Evolutionary conservation across 805 yeast genomes (phyloP).

Genomic region (Jamesozyma gamospora): DNA sequence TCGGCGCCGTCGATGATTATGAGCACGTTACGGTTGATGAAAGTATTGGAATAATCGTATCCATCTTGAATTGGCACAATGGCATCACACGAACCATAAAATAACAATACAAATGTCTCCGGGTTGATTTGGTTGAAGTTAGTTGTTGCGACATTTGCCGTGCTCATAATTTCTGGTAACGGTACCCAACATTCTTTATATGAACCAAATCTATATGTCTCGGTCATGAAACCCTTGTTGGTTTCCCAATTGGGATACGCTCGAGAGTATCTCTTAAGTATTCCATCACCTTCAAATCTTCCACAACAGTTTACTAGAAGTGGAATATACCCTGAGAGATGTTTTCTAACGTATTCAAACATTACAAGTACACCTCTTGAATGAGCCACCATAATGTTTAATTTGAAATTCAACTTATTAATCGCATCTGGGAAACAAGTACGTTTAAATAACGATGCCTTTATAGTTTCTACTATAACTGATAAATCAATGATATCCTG

Average conservation of each 20-base stretch:
- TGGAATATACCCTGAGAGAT: conserved; percentile 38
- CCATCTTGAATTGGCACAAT: conserved; percentile 59
- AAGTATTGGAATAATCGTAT: conserved; percentile 44
- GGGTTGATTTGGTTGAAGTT: conserved; percentile 34
- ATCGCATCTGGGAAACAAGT: neutral
- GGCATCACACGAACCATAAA: conserved; percentile 62
- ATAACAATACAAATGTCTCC: conserved; percentile 46
- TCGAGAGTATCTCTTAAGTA: conserved; percentile 32
- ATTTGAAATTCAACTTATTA: conserved; percentile 13
- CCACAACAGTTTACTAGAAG: conserved; percentile 64
- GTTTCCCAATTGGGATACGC: conserved; percentile 32
- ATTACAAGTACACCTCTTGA: conserved; percentile 72
- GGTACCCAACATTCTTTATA: conserved; percentile 36
- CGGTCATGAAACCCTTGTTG: conserved; percentile 33
- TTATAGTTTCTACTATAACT: conserved; percentile 21
- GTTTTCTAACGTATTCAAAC: conserved; percentile 53
- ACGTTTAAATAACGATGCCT: neutral
- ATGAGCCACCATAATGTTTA: conserved; percentile 61
- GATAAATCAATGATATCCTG: conserved; percentile 66
- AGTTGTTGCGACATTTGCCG: conserved; percentile 40
- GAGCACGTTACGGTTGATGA: conserved; percentile 48
- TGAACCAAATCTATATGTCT: conserved; percentile 44
- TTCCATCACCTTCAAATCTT: conserved; percentile 46
- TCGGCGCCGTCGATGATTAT: conserved; percentile 59
- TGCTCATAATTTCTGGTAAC: conserved; percentile 39